Evolutionary conservation across 2,329 filamentous ascomycete species (phyloP).

Genomic region (Arthrobotrys musiformis): DNA sequence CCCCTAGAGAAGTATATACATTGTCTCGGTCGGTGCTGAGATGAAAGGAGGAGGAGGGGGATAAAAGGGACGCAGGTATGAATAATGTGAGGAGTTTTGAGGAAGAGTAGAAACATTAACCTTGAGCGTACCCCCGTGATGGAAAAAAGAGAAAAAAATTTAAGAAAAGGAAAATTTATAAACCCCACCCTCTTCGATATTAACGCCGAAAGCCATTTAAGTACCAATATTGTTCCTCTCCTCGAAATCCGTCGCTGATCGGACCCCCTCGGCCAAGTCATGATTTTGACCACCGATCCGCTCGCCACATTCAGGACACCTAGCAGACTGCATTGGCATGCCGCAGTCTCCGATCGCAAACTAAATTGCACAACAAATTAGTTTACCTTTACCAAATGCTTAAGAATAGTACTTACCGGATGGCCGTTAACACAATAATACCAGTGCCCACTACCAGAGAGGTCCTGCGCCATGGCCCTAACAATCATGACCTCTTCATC

Average conservation of each 20-base stretch:
- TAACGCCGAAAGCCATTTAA: neutral
- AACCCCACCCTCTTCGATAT: neutral
- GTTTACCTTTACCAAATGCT: neutral
- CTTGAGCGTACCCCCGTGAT: too few species aligned
- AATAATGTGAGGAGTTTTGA: too few species aligned
- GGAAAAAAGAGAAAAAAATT: neutral
- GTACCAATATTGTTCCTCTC: constrained; percentile 54
- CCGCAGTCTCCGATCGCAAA: constrained; percentile 76
- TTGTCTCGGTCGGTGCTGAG: too few species aligned
- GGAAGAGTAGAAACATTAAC: too few species aligned
- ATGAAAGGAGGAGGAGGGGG: too few species aligned
- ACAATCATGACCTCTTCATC: constrained; percentile 68
- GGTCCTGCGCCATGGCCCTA: constrained; percentile 67
- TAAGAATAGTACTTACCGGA: constrained; percentile 60
- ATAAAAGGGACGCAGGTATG: too few species aligned
- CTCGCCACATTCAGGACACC: constrained; percentile 73
- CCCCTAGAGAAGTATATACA: too few species aligned
- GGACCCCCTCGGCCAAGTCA: constrained; percentile 67
- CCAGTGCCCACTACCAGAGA: constrained; percentile 71
- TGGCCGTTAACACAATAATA: constrained; percentile 71
- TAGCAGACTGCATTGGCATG: constrained; percentile 71
- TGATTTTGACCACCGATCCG: constrained; percentile 70
- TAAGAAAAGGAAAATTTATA: neutral
- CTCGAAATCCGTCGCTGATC: constrained; percentile 67
- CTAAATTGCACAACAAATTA: neutral